Evolutionary conservation across 1,139 yeast species (phyloP), one percentile per base, ranked within the genome.

Genomic region (Scheffersomyces titani): DNA sequence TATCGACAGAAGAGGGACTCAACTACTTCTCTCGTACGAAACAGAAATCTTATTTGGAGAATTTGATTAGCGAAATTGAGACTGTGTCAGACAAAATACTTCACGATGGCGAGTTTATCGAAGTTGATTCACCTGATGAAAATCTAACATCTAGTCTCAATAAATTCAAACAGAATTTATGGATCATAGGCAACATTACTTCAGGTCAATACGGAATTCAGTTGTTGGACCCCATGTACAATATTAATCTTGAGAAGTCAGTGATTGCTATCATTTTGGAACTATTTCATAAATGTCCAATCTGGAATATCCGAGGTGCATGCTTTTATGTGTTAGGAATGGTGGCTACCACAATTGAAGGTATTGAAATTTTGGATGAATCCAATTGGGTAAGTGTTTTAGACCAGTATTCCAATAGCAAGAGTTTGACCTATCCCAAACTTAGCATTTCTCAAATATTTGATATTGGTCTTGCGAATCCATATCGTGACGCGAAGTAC

Each of bases 161-260:
- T 19, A 81, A 80, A 55, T 70, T 92, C 30, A 91, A 90, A 66
- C 92, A 93, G 18, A 85, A 89, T 52, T 68, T 93, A 52, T 94
- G 98, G 98, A 89, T 96, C 3, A 79, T 91, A 50, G 98, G 98
- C 0, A 88, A 88, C 64, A 87, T 92, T 48, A 92, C 93, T 1
- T 84, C 92, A 9, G 84, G 89, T 0, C 78, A 78, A 40, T 76
- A 80, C 55, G 97, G 97, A 0, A 85, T 89, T 40, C 84, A 85
- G 50, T 76, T 91, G 48, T 70, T 92, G 51, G 92, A 89, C 64
- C 82, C 88, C 19, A 75, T 85, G 57, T 72, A 73, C 61, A 82
- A 81, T 11, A 75, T 84, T n/a, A 83, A 85, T 6, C 50, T 59
- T 6, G 59, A 55, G 11, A 81, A 78, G 51, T 85, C 84, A 58